A percentile compares a stretch with the other conserved stretches of the same genome.
Conservation (phyloP, 805 yeast genomes). For the Sugiyamaella valdiviana region DNA sequence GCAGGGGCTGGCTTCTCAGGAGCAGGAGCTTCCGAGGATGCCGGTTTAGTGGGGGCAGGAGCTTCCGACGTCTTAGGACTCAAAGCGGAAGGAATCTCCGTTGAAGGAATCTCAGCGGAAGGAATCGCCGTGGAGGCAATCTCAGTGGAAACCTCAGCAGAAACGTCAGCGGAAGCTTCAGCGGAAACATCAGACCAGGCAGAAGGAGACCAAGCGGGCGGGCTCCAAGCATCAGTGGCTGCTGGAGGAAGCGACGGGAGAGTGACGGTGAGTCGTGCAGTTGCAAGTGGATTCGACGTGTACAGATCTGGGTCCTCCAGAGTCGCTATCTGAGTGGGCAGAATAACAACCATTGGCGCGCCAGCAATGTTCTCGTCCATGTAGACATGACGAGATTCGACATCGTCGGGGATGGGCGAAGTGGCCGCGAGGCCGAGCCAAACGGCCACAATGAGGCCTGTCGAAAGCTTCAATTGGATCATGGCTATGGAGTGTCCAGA, state of each 20-base stretch:
- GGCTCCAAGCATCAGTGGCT: neutral
- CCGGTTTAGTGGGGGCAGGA: too few relatives aligned
- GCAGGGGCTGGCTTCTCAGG: too few relatives aligned
- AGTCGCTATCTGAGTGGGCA: neutral
- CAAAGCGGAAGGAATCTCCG: too few relatives aligned
- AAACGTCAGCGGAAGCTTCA: neutral
- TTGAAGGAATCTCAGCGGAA: too few relatives aligned
- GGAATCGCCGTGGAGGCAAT: too few relatives aligned
- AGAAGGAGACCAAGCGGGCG: neutral
- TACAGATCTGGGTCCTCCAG: neutral
- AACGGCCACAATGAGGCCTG: too few relatives aligned
- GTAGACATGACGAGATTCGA: neutral
- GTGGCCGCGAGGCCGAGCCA: too few relatives aligned
- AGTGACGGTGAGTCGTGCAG: neutral
- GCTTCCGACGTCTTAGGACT: too few relatives aligned
- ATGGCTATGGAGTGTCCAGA: too few relatives aligned
- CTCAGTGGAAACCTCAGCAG: too few relatives aligned
- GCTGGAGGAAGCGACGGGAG: neutral
- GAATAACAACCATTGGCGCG: neutral
- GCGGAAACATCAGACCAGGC: neutral
- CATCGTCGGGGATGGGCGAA: neutral
- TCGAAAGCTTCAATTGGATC: too few relatives aligned
- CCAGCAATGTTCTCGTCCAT: neutral
- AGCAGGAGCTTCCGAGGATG: slow-evolving; percentile 1
- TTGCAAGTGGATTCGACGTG: neutral